These are phyloP conservation scores for Hamiltosporidium tvaerminnensis DNA, from an alignment of 371 early-diverging fungal genomes.

Conservation along the genomic window DNA sequence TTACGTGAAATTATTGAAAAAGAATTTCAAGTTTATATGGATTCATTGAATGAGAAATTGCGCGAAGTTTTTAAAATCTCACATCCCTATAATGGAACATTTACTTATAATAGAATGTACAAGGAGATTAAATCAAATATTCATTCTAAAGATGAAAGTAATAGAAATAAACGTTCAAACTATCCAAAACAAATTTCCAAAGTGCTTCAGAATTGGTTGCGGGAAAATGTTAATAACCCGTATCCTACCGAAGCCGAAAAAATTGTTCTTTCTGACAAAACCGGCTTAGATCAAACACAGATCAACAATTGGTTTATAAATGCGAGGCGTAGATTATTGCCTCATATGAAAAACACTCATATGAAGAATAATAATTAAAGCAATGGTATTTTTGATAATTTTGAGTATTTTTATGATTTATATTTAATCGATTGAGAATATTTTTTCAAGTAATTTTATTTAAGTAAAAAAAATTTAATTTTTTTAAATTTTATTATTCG, in stretches of 20 bases:
- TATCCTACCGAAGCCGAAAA: slow-evolving; percentile 67
- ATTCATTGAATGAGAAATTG: background rate
- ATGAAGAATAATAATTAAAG: too few relatives aligned
- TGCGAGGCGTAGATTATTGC: slow-evolving; percentile 60
- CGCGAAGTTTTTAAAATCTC: background rate
- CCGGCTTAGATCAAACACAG: slow-evolving; percentile 60
- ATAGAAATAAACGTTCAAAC: slow-evolving; percentile 21
- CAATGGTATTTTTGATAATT: too few relatives aligned
- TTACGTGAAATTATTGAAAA: background rate
- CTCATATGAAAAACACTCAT: too few relatives aligned
- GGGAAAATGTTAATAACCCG: slow-evolving; percentile 60
- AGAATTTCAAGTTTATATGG: background rate
- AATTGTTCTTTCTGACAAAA: slow-evolving; percentile 55
- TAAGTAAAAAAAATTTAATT: too few relatives aligned
- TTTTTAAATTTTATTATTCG: too few relatives aligned
- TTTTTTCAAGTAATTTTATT: too few relatives aligned
- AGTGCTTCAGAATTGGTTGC: slow-evolving; percentile 59
- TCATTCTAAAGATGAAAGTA: too few relatives aligned
- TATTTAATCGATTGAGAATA: too few relatives aligned
- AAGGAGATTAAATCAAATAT: background rate
- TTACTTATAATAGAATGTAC: background rate
- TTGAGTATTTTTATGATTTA: too few relatives aligned
- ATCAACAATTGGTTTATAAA: slow-evolving; percentile 76
- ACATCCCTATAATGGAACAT: background rate
- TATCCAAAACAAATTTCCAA: slow-evolving; percentile 21